These are phyloP conservation scores for Epicoccum sorghinum DNA, from an alignment of 2,329 filamentous ascomycete species.

Conservation along the genomic window DNA sequence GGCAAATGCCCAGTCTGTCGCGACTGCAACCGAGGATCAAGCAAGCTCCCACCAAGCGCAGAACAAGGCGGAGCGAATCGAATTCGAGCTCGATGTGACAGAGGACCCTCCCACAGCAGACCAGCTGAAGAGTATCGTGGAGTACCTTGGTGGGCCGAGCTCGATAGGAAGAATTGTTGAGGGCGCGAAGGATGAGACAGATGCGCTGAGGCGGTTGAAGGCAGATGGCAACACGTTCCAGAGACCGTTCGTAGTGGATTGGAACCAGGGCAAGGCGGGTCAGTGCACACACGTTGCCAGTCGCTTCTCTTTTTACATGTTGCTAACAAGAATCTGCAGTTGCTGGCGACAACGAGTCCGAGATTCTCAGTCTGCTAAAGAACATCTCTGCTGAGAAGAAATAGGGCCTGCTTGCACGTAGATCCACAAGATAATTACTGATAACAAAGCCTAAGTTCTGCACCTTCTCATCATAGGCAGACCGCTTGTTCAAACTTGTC, in stretches of 20 bases:
- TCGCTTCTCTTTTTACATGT: neutral
- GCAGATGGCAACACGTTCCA: slow-evolving; percentile 71
- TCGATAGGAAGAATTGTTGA: slow-evolving; percentile 70
- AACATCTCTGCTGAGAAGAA: slow-evolving; percentile 51
- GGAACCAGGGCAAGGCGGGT: slow-evolving; percentile 86
- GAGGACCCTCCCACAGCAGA: slow-evolving; percentile 80
- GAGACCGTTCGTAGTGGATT: slow-evolving; percentile 83
- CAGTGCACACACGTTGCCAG: slow-evolving; percentile 25
- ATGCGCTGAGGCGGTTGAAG: slow-evolving; percentile 81
- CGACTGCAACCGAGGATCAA: slow-evolving; percentile 75
- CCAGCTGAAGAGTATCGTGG: slow-evolving; percentile 82
- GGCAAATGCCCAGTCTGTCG: slow-evolving; percentile 70
- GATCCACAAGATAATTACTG: neutral
- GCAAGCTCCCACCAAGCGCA: slow-evolving; percentile 70
- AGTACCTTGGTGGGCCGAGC: slow-evolving; percentile 70
- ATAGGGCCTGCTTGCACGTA: neutral
- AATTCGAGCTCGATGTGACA: slow-evolving; percentile 87
- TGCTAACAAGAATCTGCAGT: slow-evolving; percentile 48
- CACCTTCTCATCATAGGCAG: no score
- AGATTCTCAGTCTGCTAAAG: slow-evolving; percentile 82
- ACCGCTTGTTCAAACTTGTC: no score
- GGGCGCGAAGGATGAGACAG: slow-evolving; percentile 74
- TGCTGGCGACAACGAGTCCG: slow-evolving; percentile 79
- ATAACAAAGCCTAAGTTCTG: no score
- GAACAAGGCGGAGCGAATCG: slow-evolving; percentile 63